Conservation (phyloP, 148 eudicot genomes). For the Chenopodium formosanum region DNA sequence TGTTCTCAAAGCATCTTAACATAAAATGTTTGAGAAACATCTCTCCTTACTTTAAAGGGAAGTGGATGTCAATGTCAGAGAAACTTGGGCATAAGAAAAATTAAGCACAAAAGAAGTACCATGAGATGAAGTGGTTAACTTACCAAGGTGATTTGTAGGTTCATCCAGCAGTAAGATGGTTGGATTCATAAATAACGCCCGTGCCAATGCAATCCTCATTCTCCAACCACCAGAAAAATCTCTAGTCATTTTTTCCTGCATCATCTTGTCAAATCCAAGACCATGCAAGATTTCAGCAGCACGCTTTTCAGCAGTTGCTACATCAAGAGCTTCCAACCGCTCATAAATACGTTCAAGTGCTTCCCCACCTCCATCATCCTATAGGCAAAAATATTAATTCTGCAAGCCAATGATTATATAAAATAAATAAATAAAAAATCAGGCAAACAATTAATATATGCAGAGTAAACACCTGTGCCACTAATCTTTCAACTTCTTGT, state of each 20-base stretch:
- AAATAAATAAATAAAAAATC: neutral
- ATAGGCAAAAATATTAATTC: conserved; percentile 10
- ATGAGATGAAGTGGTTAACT: conserved; percentile 8
- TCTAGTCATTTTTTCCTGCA: conserved; percentile 91
- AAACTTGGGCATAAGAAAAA: neutral
- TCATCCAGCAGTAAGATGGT: conserved; percentile 90
- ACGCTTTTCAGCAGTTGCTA: conserved; percentile 93
- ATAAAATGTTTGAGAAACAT: neutral
- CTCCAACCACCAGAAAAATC: conserved; percentile 99
- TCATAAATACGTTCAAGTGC: conserved; percentile 85
- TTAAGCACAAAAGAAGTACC: neutral
- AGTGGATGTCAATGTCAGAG: neutral
- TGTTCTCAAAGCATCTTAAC: neutral
- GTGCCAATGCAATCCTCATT: conserved; percentile 96
- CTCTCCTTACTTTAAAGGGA: neutral
- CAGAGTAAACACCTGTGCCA: conserved; percentile 56
- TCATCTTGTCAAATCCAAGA: conserved; percentile 81
- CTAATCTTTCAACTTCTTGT: conserved; percentile 79
- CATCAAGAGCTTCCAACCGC: conserved; percentile 92
- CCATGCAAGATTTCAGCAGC: conserved; percentile 96
- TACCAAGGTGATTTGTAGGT: conserved; percentile 99
- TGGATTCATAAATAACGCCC: conserved; percentile 98
- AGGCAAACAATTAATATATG: neutral
- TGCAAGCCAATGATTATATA: neutral
- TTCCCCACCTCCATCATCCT: conserved; percentile 99